phyloP scores from a whole-genome alignment of 371 early-diverging fungal genomes.

The Basidiobolus meristosporus region DNA sequence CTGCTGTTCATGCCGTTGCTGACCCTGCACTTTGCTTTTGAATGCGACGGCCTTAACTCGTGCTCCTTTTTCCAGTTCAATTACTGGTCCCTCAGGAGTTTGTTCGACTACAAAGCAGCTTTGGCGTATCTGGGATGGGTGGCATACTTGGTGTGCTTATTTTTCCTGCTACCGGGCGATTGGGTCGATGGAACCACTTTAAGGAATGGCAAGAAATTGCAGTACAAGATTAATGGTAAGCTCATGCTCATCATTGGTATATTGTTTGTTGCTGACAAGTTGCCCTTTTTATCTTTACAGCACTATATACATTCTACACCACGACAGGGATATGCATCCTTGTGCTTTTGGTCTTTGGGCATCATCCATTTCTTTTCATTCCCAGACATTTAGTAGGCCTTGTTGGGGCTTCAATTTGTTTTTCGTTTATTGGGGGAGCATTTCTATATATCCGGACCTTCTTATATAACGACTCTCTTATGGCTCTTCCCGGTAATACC shows the following conservation, averaged over 20 bases:
- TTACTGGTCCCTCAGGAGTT: no score
- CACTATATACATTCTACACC: slow-evolving; percentile 31
- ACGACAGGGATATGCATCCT: slow-evolving; percentile 19
- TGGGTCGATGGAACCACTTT: slow-evolving; percentile 44
- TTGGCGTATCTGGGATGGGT: slow-evolving; percentile 35
- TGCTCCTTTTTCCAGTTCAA: no score
- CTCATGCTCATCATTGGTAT: slow-evolving; percentile 6
- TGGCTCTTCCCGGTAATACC: slow-evolving; percentile 79
- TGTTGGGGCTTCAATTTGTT: slow-evolving; percentile 37
- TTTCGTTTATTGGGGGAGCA: slow-evolving; percentile 36
- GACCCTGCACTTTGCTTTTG: no score
- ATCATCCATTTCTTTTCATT: slow-evolving; percentile 46
- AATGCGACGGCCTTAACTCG: no score
- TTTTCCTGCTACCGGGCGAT: slow-evolving; percentile 45
- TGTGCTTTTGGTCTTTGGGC: slow-evolving; percentile 18
- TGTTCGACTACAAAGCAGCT: no score
- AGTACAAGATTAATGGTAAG: slow-evolving; percentile 61
- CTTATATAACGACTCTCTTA: slow-evolving; percentile 20
- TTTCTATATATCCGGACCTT: slow-evolving; percentile 62
- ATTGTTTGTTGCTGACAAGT: slow-evolving; percentile 7
- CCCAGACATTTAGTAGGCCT: slow-evolving; percentile 50
- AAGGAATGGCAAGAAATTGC: slow-evolving; percentile 39
- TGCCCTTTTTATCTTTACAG: no score
- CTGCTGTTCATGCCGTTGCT: no score
- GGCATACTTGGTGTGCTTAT: slow-evolving; percentile 35